These are phyloP conservation scores for Eucalyptus microcorys DNA, from an alignment of 345 rosid species.

Conservation along the genomic window DNA sequence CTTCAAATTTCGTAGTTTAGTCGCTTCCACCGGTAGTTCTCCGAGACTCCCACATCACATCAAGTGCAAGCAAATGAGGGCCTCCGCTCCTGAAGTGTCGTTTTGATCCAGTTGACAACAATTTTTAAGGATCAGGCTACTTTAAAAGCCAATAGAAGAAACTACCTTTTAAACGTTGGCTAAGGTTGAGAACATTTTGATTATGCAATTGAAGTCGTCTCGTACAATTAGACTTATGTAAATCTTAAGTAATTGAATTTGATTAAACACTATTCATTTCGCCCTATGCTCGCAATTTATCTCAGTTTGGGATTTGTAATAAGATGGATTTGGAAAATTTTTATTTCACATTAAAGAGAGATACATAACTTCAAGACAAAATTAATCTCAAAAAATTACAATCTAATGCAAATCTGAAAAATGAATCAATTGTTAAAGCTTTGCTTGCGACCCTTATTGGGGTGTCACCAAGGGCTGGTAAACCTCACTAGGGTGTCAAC, in stretches of 20 bases:
- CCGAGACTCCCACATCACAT: too few relatives aligned
- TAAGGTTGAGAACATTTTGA: too few relatives aligned
- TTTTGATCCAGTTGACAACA: too few relatives aligned
- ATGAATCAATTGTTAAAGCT: not conserved
- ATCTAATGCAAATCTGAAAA: not conserved
- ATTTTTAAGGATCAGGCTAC: too few relatives aligned
- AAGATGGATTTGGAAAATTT: not conserved
- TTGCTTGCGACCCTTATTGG: accelerated
- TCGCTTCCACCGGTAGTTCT: too few relatives aligned
- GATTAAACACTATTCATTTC: not conserved
- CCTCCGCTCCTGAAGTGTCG: too few relatives aligned
- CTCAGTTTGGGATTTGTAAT: not conserved
- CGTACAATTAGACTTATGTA: not conserved
- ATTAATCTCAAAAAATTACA: not conserved
- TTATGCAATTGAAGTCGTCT: not conserved
- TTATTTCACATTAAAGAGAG: not conserved
- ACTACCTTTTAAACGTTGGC: too few relatives aligned
- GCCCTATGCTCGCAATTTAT: not conserved
- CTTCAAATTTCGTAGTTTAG: too few relatives aligned
- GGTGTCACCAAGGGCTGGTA: accelerated
- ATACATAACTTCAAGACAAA: too few relatives aligned
- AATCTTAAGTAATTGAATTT: not conserved
- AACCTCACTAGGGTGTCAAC: accelerated
- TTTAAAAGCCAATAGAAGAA: too few relatives aligned
- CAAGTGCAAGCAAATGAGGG: too few relatives aligned